Evolutionary conservation across 2,329 filamentous ascomycete species (phyloP).

Genomic region (Botrytis aclada): DNA sequence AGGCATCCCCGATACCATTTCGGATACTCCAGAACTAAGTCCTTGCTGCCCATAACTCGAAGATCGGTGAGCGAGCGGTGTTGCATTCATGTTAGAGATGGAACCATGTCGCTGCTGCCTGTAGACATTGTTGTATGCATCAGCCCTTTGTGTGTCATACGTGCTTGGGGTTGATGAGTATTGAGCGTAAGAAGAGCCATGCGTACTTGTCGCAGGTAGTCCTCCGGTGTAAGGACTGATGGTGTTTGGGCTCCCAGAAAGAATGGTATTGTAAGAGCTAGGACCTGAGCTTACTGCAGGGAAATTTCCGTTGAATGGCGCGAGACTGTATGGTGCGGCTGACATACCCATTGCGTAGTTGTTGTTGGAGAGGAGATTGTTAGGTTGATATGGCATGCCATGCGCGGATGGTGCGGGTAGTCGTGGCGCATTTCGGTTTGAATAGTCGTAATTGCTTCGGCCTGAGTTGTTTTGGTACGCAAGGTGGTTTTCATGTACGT

Average conservation of each 20-base stretch:
- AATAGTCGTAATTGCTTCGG: slow-evolving; percentile 24
- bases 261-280: slow-evolving; percentile 12
- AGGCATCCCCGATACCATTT: slow-evolving; percentile 3
- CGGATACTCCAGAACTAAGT: slow-evolving; percentile 4
- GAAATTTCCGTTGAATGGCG: slow-evolving; percentile 18
- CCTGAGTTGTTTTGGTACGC: not conserved
- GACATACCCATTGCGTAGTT: slow-evolving; percentile 27
- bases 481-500: slow-evolving; percentile 16
- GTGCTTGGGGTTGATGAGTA: slow-evolving; percentile 28
- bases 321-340: slow-evolving; percentile 23
- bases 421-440: slow-evolving; percentile 30
- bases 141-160: slow-evolving; percentile 30
- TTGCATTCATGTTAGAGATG: slow-evolving; percentile 27
- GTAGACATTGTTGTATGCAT: slow-evolving; percentile 28
- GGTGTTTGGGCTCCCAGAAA: not conserved
- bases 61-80: slow-evolving; percentile 25
- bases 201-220: not conserved
- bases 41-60: slow-evolving; percentile 27
- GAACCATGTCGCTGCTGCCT: slow-evolving; percentile 32
- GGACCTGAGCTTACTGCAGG: not conserved
- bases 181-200: slow-evolving; percentile 27
- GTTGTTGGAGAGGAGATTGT: slow-evolving; percentile 24
- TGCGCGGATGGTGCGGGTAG: slow-evolving; percentile 31
- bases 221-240: slow-evolving; percentile 21
- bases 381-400: slow-evolving; percentile 25